Base-by-base conservation (phyloP, 2,329 filamentous ascomycete genomes). In the Knoxdaviesia capensis region DNA sequence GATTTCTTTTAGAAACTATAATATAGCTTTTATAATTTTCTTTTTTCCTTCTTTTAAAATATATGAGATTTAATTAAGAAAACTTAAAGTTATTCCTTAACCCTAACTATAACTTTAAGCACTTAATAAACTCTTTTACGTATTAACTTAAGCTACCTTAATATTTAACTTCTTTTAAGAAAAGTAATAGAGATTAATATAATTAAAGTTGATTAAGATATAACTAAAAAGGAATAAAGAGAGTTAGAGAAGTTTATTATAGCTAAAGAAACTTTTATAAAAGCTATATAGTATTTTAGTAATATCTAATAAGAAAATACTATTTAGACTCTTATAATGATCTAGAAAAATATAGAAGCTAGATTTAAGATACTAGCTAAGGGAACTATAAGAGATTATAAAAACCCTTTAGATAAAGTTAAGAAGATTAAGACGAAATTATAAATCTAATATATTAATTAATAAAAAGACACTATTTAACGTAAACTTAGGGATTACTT, bases 301-400 rank as follows among this genome's bases (percentile, higher is more conserved):
- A 20, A 20, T 20, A 20, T 20, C 20, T 20, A 20, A 20, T 20
- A 20, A 20, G 3, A 20, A 3, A 28, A 28, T 34, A 31, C 9
- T 36, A 35, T 41, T 5, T 36, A 43, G 37, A 28, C 38, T 38
- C 41, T 34, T 41, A 39, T 39, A 37, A 37, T 41, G 41, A 40
- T 40, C 43, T 40, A 40, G 36, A 34, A 41, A 34, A n/a, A 36
- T 43, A 39, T 47, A 44, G 36, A 42, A 47, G 29, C 10, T n/a
- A 39, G 43, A 45, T 41, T 46, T 46, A 33, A 35, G 4, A 3
- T 38, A 38, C 36, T 8, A 1, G 33, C 35, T 34, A 36, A 34
- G 39, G 40, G 42, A 44, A 42, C n/a, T 37, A 36, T 31, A 9
- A 31, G 7, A 11, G 39, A 31, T 33, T 41, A 36, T 38, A 34